Conservation (phyloP, 176 grass and related monocot genomes). For the Aegilops sharonensis region DNA sequence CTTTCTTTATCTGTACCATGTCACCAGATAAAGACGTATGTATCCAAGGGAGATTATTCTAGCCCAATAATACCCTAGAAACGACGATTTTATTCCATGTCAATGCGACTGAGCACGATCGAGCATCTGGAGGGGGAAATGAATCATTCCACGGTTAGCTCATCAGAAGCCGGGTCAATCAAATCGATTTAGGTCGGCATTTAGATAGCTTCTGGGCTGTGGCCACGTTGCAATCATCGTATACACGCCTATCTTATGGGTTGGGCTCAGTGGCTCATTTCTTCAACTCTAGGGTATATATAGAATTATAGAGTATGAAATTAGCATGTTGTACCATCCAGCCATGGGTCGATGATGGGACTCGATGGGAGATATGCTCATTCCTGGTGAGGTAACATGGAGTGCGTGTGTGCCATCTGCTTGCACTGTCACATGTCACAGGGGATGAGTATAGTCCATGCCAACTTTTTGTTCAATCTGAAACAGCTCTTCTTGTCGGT, state of each 20-base stretch:
- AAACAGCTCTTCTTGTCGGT: no score
- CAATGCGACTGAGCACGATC: conserved; percentile 18
- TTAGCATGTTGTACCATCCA: neutral
- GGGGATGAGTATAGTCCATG: neutral
- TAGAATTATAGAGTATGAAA: neutral
- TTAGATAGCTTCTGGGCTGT: conserved; percentile 7
- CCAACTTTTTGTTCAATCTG: neutral
- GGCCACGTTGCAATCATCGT: neutral
- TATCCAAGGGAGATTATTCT: neutral
- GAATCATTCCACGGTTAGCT: conserved; percentile 11
- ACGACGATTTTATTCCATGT: conserved; percentile 29
- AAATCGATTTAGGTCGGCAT: conserved; percentile 20
- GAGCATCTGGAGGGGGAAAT: conserved; percentile 13
- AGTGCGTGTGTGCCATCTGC: neutral
- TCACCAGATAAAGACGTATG: conserved; percentile 31
- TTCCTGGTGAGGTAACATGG: neutral
- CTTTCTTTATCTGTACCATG: conserved; percentile 34
- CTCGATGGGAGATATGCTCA: neutral
- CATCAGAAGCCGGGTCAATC: conserved; percentile 23
- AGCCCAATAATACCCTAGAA: neutral
- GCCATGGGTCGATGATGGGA: neutral
- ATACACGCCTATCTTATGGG: neutral
- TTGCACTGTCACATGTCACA: neutral
- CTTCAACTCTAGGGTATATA: neutral
- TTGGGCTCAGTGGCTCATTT: neutral